These are phyloP conservation scores for Parsonsia alboflavescens DNA, from an alignment of 257 asterid species.

Conservation along the genomic window DNA sequence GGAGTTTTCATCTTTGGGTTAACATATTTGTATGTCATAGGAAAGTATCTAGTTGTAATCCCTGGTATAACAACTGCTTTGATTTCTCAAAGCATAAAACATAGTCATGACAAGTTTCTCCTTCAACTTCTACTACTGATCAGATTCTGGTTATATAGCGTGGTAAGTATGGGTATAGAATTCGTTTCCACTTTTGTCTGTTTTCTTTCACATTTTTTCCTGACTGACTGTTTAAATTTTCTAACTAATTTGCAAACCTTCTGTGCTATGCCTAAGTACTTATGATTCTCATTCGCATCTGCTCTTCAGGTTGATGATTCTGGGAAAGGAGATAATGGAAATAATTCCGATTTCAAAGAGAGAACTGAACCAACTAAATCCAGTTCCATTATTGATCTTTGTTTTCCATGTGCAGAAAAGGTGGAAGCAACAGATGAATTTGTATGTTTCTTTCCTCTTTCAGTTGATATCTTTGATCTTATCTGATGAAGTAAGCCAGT, in stretches of 20 bases:
- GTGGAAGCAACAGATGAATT: not conserved
- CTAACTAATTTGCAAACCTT: not conserved
- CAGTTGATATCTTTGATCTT: not conserved
- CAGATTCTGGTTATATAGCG: not conserved
- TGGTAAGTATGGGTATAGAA: not conserved
- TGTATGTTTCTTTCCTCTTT: not conserved
- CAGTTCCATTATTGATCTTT: not conserved
- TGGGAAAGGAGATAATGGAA: not conserved
- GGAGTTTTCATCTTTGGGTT: no score
- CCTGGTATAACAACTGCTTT: no score
- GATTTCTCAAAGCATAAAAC: no score
- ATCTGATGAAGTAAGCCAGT: not conserved
- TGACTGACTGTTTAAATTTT: not conserved
- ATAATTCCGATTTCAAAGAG: not conserved
- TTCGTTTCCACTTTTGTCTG: not conserved
- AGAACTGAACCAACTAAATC: slow-evolving; percentile 2
- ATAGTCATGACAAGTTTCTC: not conserved
- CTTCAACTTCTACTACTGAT: not conserved
- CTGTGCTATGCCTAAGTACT: not conserved
- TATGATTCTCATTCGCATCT: not conserved
- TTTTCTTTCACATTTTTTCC: not conserved
- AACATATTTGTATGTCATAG: no score
- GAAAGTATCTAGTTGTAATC: no score
- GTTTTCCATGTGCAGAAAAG: not conserved
- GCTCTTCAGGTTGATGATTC: not conserved